phyloP scores from a whole-genome alignment of 129 eudicot species.

The Tagetes erecta region DNA sequence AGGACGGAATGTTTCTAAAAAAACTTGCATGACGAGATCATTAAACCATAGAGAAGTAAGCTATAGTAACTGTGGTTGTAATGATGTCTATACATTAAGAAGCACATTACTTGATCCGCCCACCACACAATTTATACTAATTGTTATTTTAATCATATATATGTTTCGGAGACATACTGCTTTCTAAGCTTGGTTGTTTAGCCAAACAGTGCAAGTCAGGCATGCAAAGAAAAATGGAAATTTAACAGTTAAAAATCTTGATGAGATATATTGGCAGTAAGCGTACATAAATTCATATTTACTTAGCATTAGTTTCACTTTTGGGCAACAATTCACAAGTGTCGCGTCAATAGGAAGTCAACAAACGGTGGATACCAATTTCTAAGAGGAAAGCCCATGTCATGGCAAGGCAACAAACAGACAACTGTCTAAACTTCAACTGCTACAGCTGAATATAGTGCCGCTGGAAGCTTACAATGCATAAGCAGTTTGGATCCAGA shows the following conservation, averaged over 20 bases:
- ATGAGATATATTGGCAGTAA: constrained; percentile 12
- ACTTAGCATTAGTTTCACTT: background rate
- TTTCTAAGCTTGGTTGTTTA: background rate
- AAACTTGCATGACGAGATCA: constrained; percentile 3
- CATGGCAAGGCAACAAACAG: no score
- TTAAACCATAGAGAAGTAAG: background rate
- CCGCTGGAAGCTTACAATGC: no score
- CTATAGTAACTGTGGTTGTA: background rate
- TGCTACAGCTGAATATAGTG: no score
- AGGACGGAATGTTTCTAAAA: background rate
- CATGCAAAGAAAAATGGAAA: constrained; percentile 5
- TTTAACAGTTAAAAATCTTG: background rate
- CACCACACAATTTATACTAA: constrained; percentile 13
- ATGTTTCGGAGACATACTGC: background rate
- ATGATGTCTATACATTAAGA: background rate
- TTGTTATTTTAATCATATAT: background rate
- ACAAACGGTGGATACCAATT: no score
- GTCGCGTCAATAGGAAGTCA: background rate
- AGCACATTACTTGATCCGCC: background rate
- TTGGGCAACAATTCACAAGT: background rate
- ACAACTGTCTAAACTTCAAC: no score
- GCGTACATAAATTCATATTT: background rate
- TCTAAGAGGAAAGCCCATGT: no score
- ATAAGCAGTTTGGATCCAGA: no score
- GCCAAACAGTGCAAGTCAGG: background rate